phyloP scores from a whole-genome alignment of 352 stramenopile genomes.

The Globisporangium echinulatum region DNA sequence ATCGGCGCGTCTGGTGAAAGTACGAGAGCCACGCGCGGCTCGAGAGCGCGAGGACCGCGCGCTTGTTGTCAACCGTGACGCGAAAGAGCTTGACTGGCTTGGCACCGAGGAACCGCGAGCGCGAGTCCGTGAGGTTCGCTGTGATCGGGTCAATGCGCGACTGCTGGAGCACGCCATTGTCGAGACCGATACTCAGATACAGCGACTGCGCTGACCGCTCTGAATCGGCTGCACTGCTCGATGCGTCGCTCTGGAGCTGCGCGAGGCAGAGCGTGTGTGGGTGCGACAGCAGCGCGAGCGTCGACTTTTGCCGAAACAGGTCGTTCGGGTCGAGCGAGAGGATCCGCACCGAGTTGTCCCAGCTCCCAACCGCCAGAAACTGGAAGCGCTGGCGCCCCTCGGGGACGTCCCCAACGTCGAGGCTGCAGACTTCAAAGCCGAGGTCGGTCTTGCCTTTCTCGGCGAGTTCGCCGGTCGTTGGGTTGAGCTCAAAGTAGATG shows the following conservation, averaged over 20 bases:
- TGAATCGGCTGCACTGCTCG: conserved; percentile 28
- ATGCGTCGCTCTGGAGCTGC: conserved; percentile 70
- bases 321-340: conserved; percentile 93
- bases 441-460: conserved; percentile 93
- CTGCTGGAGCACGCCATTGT: conserved; percentile 95
- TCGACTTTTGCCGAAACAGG: conserved; percentile 84
- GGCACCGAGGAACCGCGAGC: conserved; percentile 92
- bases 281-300: conserved; percentile 73
- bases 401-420: conserved; percentile 96
- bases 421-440: conserved; percentile 94
- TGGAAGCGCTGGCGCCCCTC: conserved; percentile 90
- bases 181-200: conserved; percentile 87
- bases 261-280: conserved; percentile 79
- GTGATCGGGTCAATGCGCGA: conserved; percentile 86
- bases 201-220: conserved; percentile 55
- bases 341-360: conserved; percentile 90
- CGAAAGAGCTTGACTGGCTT: conserved; percentile 95
- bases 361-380: conserved; percentile 95
- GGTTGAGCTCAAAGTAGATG: conserved; percentile 98
- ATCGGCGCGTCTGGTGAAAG: conserved; percentile 85
- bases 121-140: conserved; percentile 75
- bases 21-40: conserved; percentile 95
- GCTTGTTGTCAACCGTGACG: conserved; percentile 83
- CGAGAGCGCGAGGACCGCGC: conserved; percentile 93
- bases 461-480: conserved; percentile 83